phyloP scores from a whole-genome alignment of 2,329 filamentous ascomycete genomes.

The Aspergillus sp. region DNA sequence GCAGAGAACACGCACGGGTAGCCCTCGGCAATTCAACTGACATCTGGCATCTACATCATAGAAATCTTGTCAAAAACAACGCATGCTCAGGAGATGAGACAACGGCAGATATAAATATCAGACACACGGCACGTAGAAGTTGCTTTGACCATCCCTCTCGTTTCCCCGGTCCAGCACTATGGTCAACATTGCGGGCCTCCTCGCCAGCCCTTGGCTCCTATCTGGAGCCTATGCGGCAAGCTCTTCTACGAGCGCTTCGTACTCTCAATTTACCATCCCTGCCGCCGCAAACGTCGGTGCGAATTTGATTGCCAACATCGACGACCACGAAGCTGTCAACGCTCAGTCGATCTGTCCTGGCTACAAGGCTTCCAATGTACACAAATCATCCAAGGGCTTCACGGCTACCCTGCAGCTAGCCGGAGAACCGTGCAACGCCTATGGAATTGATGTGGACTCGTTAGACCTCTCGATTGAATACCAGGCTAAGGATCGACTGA shows the following conservation, averaged over 20 bases:
- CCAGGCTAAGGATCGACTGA: conserved; percentile 58
- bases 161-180: conserved; percentile 9
- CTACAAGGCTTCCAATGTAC: conserved; percentile 49
- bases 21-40: conserved; percentile 20
- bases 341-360: conserved; percentile 58
- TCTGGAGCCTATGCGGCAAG: conserved; percentile 18
- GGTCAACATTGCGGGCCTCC: conserved; percentile 15
- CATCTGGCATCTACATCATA: not conserved
- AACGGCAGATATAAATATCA: not conserved
- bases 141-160: not conserved
- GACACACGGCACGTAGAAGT: not conserved
- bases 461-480: conserved; percentile 63
- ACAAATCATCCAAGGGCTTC: conserved; percentile 42
- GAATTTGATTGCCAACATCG: conserved; percentile 54
- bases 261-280: conserved; percentile 42
- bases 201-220: conserved; percentile 20
- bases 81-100: not conserved
- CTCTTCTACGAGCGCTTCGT: conserved; percentile 13
- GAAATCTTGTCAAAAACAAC: not conserved
- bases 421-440: conserved; percentile 60
- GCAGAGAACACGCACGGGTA: too few species aligned
- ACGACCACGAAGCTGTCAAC: conserved; percentile 57
- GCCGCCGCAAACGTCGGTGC: conserved; percentile 41
- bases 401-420: conserved; percentile 48
- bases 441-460: conserved; percentile 65